Evolutionary conservation across 1,139 yeast species (phyloP), one percentile per base, ranked within the genome.

Genomic region (Pichia sp.): DNA sequence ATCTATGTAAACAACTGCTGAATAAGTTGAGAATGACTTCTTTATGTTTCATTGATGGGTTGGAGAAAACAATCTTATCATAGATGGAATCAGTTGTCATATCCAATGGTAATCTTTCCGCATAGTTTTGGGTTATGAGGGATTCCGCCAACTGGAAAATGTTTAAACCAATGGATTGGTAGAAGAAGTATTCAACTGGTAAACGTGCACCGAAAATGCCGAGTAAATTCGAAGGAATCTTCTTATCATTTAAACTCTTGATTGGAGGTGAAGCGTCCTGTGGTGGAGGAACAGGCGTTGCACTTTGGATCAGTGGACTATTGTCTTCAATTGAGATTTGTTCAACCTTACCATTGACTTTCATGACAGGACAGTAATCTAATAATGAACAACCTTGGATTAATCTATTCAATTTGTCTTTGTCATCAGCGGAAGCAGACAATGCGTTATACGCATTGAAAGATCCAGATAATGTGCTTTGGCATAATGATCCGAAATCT

Each of bases 181-280:
- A 93, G 61, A 85, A 89, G 61, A 81, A 84, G 40, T 86, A 73
- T 67, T 91, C 98, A 41, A 90, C 87, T 1, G 98, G 96, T 46
- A 93, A 72, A 60, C 94, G 77, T 63, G 87, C 91, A 4, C 96
- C 90, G 44, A 93, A 76, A 45, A 91, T 77, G 43, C 85, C 93
- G 61, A 88, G 95, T 20, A 88, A 72, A 63, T 90, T 95, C 53
- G 79, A 78, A 6, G 98, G 98, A 27, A 83, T 73, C 53, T 42
- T 40, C 30, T 40, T 52, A 18, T 27, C 47, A 44, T 32, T 32
- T 14, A 41, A 46, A 44, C 14, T 31, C 17, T 35, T 34, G 15
- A 50, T 20, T 8, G 48, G 36, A 12, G 52, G 31, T 1, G 57
- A 39, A 12, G 19, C 18, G 27, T 38, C 39, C 20, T 34, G 38